Conservation (phyloP, 768 basidiomycete genomes). For the Lactarius pseudohatsudake region DNA sequence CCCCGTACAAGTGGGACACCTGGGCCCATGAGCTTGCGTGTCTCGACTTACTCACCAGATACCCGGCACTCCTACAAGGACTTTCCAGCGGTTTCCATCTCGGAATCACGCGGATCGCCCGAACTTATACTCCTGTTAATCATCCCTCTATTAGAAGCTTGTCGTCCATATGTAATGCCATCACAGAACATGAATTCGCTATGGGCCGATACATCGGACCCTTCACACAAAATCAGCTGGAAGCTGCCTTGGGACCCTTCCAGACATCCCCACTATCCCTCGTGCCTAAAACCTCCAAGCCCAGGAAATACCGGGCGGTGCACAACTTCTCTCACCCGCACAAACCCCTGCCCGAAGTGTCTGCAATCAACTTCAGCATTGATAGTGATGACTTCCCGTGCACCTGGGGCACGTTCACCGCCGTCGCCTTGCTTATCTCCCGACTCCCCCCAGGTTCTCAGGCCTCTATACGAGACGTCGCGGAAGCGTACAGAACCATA, state of each 20-base stretch:
- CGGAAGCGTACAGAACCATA: too few species aligned
- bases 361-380: background rate
- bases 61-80: slow-evolving; percentile 32
- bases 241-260: slow-evolving; percentile 39
- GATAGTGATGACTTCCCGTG: background rate
- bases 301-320: slow-evolving; percentile 37
- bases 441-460: too few species aligned
- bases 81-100: slow-evolving; percentile 40
- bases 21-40: slow-evolving; percentile 36
- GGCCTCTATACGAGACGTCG: too few species aligned
- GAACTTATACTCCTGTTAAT: slow-evolving; percentile 39
- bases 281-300: slow-evolving; percentile 40
- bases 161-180: slow-evolving; percentile 21
- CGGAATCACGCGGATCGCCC: slow-evolving; percentile 35
- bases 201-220: slow-evolving; percentile 35
- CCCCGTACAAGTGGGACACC: slow-evolving; percentile 35
- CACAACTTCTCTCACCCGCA: slow-evolving; percentile 42
- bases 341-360: accelerated
- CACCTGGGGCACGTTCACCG: background rate
- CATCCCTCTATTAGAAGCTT: slow-evolving; percentile 28
- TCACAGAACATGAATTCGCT: slow-evolving; percentile 26
- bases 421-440: too few species aligned
- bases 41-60: slow-evolving; percentile 27
- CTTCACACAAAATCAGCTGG: slow-evolving; percentile 28
- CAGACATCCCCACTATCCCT: slow-evolving; percentile 27